Percentiles rank a stretch among this genome's conserved stretches.
phyloP scores from a whole-genome alignment of 257 asterid species.

The Solanum peruvianum region DNA sequence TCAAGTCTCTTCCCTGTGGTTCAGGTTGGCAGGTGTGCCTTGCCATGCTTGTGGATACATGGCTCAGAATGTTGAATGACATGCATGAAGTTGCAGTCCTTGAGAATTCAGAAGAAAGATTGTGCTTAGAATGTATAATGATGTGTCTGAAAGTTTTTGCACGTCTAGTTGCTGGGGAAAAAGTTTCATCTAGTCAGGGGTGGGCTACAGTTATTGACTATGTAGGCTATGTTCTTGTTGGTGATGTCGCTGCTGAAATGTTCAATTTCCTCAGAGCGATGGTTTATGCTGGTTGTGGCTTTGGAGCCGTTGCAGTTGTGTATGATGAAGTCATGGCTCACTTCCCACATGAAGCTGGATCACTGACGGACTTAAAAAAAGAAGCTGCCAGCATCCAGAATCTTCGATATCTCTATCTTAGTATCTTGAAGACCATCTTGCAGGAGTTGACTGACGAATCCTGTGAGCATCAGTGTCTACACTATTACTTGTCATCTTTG shows the following conservation, averaged over 20 bases:
- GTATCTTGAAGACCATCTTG: conserved; percentile 46
- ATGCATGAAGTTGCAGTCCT: conserved; percentile 31
- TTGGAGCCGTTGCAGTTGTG: conserved; percentile 38
- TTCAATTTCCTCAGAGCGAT: conserved; percentile 61
- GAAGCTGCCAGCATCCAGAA: conserved; percentile 34
- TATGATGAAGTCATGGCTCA: conserved; percentile 27
- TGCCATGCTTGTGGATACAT: conserved; percentile 56
- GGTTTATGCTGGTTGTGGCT: conserved; percentile 65
- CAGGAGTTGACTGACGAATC: conserved; percentile 47
- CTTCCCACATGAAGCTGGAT: conserved; percentile 28
- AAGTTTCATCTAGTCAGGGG: conserved; percentile 54
- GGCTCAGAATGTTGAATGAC: conserved; percentile 68
- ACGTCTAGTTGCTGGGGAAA: conserved; percentile 38
- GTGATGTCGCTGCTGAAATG: conserved; percentile 29
- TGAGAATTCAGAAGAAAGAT: conserved; percentile 22
- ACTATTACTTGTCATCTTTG: conserved; percentile 55
- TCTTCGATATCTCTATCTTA: conserved; percentile 55
- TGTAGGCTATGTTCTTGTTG: conserved; percentile 37
- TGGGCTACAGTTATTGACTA: conserved; percentile 59
- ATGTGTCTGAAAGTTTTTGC: conserved; percentile 40
- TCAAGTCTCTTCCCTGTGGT: conserved; percentile 25
- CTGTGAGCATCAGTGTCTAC: conserved; percentile 30
- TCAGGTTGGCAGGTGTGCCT: conserved; percentile 50
- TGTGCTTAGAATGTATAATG: conserved; percentile 39
- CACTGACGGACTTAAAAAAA: conserved; percentile 1